Percentiles rank a stretch among this genome's conserved stretches.
phyloP scores from a whole-genome alignment of 202 grass and related monocot genomes.

The Elaeis oleifera region DNA sequence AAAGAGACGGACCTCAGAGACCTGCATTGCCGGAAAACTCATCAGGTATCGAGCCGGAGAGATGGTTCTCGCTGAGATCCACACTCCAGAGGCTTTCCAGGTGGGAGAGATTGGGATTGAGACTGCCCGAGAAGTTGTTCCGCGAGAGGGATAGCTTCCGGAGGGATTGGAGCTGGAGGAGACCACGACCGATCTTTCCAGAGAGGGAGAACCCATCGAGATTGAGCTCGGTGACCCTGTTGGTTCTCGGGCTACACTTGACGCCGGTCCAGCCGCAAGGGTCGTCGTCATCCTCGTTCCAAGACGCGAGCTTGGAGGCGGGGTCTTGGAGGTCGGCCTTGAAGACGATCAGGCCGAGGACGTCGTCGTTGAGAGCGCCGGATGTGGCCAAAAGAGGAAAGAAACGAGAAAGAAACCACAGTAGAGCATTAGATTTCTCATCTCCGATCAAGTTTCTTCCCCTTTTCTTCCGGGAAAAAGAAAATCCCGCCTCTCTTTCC shows the following conservation, averaged over 20 bases:
- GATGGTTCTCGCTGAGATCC: conserved; percentile 64
- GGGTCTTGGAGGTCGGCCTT: conserved; percentile 73
- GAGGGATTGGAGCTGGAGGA: conserved; percentile 74
- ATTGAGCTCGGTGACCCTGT: conserved; percentile 46
- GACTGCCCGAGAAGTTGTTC: conserved; percentile 69
- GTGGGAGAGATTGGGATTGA: conserved; percentile 30
- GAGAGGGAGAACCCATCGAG: conserved; percentile 55
- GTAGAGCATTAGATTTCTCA: too few species aligned
- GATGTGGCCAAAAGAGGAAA: conserved; percentile 28
- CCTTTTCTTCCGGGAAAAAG: too few species aligned
- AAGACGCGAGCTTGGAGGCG: conserved; percentile 44
- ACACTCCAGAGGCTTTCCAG: conserved; percentile 44
- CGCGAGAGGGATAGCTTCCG: conserved; percentile 40
- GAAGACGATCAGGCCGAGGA: conserved; percentile 92
- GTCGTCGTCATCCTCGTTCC: conserved; percentile 84
- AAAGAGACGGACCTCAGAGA: conserved; percentile 46
- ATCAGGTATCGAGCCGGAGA: conserved; percentile 46
- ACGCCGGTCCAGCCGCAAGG: conserved; percentile 65
- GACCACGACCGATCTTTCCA: conserved; percentile 60
- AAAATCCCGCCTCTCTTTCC: too few species aligned
- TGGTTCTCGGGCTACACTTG: conserved; percentile 39
- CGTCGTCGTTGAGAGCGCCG: conserved; percentile 58
- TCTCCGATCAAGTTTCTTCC: too few species aligned
- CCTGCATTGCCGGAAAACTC: conserved; percentile 75
- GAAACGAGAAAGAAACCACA: conserved; percentile 11